phyloP scores from a whole-genome alignment of 495 filamentous ascomycete species.

The Aspergillus diversus region DNA sequence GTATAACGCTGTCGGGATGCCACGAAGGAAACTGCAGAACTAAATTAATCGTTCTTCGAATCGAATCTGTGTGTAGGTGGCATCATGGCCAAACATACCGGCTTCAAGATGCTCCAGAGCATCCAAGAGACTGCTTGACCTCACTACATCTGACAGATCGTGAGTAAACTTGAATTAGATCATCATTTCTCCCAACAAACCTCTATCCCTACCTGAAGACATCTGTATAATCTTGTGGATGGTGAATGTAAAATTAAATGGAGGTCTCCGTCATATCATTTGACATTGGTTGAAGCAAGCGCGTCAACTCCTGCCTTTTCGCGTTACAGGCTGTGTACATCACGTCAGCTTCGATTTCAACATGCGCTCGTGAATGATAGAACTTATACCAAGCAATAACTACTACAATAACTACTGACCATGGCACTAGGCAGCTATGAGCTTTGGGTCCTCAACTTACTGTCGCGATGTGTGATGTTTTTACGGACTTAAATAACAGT shows the following conservation, averaged over 20 bases:
- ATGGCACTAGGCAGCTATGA: no score
- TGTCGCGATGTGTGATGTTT: no score
- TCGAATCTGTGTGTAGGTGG: not conserved
- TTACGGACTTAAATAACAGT: no score
- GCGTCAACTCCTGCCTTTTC: no score
- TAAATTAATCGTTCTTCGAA: conserved; percentile 17
- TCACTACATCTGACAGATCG: conserved; percentile 14
- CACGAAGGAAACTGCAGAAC: conserved; percentile 41
- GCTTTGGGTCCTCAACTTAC: no score
- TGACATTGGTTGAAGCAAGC: no score
- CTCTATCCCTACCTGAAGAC: conserved; percentile 27
- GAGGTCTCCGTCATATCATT: no score
- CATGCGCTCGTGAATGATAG: no score
- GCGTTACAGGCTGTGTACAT: no score
- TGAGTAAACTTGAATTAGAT: conserved; percentile 14
- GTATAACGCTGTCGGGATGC: conserved; percentile 48
- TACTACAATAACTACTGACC: no score
- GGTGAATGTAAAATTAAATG: not conserved
- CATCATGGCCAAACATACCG: conserved; percentile 30
- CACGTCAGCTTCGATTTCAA: no score
- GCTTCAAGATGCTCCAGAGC: conserved; percentile 48
- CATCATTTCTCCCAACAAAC: conserved; percentile 13
- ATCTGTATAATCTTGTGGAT: conserved; percentile 16
- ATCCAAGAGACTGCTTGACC: conserved; percentile 37
- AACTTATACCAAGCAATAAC: no score